phyloP scores from a whole-genome alignment of 768 basidiomycete species.

The Calocera viscosa region DNA sequence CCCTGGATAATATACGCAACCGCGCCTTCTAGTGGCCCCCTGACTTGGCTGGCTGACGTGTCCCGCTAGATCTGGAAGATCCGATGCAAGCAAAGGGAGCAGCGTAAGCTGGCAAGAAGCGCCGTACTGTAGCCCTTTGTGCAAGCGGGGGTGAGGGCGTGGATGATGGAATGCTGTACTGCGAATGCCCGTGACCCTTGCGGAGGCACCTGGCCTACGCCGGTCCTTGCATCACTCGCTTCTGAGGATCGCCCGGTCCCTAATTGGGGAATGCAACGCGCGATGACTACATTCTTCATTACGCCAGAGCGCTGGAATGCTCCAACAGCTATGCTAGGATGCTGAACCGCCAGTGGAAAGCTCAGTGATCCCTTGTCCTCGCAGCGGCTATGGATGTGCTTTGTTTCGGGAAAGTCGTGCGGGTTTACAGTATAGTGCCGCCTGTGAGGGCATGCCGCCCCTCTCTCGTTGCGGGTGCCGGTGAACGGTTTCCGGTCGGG shows the following conservation, averaged over 20 bases:
- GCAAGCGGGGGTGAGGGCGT: background rate
- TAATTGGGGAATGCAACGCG: background rate
- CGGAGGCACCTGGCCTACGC: background rate
- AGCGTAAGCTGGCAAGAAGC: conserved; percentile 4
- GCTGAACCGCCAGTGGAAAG: too few species aligned
- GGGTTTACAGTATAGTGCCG: too few species aligned
- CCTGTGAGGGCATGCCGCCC: too few species aligned
- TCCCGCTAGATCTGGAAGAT: background rate
- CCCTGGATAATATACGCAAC: background rate
- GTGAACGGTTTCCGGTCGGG: background rate
- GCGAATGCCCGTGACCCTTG: background rate
- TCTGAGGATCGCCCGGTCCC: background rate
- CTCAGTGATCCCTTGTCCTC: too few species aligned
- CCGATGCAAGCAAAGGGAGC: background rate
- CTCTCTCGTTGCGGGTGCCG: too few species aligned
- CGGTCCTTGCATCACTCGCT: background rate
- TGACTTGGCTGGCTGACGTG: background rate
- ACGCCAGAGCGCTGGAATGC: background rate
- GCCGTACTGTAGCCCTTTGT: background rate
- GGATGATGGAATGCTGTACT: background rate
- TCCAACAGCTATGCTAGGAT: too few species aligned
- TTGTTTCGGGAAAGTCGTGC: too few species aligned
- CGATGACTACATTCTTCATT: too few species aligned
- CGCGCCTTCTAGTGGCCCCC: background rate
- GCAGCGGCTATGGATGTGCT: too few species aligned